Percentiles rank a stretch among this genome's conserved stretches.
Conservation (phyloP, 2,329 filamentous ascomycete genomes). For the Curvularia lunata region DNA sequence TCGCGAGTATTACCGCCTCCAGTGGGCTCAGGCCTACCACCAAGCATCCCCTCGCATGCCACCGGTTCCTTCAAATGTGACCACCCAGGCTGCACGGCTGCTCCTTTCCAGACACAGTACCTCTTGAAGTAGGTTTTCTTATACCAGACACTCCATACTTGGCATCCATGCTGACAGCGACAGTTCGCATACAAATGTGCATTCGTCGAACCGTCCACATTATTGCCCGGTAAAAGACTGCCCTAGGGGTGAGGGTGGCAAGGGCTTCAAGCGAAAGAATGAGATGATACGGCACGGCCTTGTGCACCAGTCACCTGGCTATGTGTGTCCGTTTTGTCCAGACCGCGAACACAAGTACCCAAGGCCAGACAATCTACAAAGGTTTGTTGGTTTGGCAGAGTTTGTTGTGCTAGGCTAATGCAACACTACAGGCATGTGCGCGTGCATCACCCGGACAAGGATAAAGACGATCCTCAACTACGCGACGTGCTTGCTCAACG, state of each 20-base stretch:
- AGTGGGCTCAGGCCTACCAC: constrained; percentile 37
- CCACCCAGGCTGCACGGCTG: constrained; percentile 70
- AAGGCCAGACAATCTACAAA: constrained; percentile 91
- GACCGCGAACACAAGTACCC: constrained; percentile 95
- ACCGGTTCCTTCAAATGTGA: constrained; percentile 58
- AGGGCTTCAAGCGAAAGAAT: constrained; percentile 72
- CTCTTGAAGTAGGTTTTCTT: constrained; percentile 67
- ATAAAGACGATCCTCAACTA: constrained; percentile 82
- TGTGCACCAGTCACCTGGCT: constrained; percentile 92
- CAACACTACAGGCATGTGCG: constrained; percentile 74
- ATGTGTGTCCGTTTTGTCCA: constrained; percentile 94
- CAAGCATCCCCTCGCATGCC: constrained; percentile 35
- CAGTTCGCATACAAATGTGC: constrained; percentile 74
- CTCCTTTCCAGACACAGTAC: constrained; percentile 78
- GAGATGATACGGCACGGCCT: constrained; percentile 80
- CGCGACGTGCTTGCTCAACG: constrained; percentile 86
- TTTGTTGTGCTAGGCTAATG: background rate
- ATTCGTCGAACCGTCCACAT: constrained; percentile 67
- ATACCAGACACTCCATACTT: background rate
- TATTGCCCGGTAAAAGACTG: constrained; percentile 67
- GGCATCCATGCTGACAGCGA: background rate
- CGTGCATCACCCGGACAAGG: constrained; percentile 88
- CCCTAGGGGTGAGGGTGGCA: constrained; percentile 65
- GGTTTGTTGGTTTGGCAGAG: constrained; percentile 61
- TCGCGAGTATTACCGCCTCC: constrained; percentile 44